phyloP scores from a whole-genome alignment of 768 basidiomycete genomes.

The Naganishia vishniacii region DNA sequence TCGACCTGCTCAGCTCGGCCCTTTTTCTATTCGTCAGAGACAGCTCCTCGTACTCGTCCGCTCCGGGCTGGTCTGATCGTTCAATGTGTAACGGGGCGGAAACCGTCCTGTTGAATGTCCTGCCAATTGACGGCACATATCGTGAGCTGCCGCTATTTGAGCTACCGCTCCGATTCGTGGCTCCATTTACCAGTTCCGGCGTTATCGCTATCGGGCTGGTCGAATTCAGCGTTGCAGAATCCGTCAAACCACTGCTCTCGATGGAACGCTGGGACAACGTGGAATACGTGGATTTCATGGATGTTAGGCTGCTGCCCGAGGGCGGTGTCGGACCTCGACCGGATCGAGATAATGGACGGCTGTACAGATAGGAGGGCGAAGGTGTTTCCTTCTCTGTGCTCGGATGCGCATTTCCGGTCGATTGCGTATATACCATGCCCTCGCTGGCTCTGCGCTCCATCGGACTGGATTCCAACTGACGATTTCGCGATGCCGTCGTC shows the following conservation, averaged over 20 bases:
- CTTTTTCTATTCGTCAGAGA: conserved; percentile 17
- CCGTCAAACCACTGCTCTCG: conserved; percentile 5
- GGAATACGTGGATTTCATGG: conserved; percentile 8
- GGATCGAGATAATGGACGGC: background rate
- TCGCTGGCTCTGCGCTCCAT: conserved; percentile 21
- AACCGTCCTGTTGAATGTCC: conserved; percentile 9
- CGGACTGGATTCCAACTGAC: background rate
- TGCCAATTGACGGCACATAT: conserved; percentile 9
- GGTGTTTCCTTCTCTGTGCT: background rate
- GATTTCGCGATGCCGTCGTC: background rate
- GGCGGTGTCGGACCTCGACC: conserved; percentile 10
- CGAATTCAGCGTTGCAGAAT: conserved; percentile 10
- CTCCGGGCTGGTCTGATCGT: background rate
- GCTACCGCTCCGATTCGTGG: background rate
- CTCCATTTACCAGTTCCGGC: background rate
- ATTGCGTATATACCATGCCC: conserved; percentile 4
- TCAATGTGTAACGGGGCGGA: conserved; percentile 12
- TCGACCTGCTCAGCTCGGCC: background rate
- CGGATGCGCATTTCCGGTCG: background rate
- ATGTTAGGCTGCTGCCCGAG: conserved; percentile 11
- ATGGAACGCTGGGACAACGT: background rate
- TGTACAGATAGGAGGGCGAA: conserved; percentile 2
- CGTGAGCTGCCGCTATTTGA: conserved; percentile 8
- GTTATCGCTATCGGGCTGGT: conserved; percentile 9
- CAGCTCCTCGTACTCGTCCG: conserved; percentile 12